Conservation (phyloP, 306 rosid genomes). For the Vigna mungo region DNA sequence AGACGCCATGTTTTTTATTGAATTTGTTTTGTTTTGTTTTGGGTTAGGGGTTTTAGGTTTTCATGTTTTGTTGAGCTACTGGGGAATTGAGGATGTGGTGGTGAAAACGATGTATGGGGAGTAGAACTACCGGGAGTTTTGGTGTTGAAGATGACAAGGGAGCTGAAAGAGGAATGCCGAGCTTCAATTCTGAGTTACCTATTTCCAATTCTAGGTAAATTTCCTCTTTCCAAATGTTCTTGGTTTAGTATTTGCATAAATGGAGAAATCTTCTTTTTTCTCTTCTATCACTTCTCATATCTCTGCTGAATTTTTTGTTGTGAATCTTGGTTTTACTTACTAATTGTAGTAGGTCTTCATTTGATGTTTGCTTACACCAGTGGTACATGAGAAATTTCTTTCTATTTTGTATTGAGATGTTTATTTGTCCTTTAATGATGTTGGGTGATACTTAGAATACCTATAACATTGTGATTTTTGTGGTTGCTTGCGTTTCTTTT, state of each 20-base stretch:
- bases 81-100: slow-evolving; percentile 36
- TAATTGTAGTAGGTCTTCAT: slow-evolving; percentile 12
- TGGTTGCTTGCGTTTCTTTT: slow-evolving; percentile 15
- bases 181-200: slow-evolving; percentile 55
- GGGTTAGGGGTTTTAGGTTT: slow-evolving; percentile 15
- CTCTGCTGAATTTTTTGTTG: slow-evolving; percentile 26
- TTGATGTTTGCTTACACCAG: slow-evolving; percentile 8
- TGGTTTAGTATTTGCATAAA: slow-evolving; percentile 8
- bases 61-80: slow-evolving; percentile 15
- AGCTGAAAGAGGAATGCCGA: slow-evolving; percentile 57
- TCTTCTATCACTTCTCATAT: background rate
- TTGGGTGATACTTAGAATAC: slow-evolving; percentile 8
- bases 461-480: slow-evolving; percentile 13
- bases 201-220: slow-evolving; percentile 46
- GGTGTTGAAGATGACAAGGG: slow-evolving; percentile 59
- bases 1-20: slow-evolving; percentile 26
- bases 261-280: background rate
- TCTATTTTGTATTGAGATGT: background rate
- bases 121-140: slow-evolving; percentile 44
- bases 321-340: slow-evolving; percentile 35
- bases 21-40: slow-evolving; percentile 31
- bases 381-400: slow-evolving; percentile 2
- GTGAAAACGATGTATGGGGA: slow-evolving; percentile 46
- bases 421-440: background rate
- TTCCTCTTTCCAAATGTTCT: slow-evolving; percentile 1